Conservation (phyloP, 768 basidiomycete genomes). For the Pholiota conissans region DNA sequence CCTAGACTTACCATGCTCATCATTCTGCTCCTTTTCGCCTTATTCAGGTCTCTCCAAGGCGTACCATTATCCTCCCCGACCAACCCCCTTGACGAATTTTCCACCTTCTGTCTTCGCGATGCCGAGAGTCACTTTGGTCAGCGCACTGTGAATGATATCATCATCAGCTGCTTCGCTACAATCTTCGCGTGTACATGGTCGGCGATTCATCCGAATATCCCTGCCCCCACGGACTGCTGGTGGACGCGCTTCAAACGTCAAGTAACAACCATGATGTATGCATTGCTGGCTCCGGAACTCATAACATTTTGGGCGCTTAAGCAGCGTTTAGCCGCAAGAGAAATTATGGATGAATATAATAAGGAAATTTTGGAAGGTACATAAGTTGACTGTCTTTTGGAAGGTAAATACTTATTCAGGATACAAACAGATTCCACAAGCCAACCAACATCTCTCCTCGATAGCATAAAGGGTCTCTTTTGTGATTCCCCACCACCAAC, state of each 20-base stretch:
- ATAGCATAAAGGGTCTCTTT: too few species aligned
- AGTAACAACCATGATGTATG: constrained; percentile 5
- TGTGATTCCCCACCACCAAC: background rate
- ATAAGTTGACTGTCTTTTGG: background rate
- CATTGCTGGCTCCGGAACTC: constrained; percentile 19
- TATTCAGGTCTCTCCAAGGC: background rate
- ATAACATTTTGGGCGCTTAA: constrained; percentile 18
- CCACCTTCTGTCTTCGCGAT: background rate
- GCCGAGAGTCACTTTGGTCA: background rate
- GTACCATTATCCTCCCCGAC: background rate
- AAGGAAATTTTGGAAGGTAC: background rate
- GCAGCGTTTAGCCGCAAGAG: constrained; percentile 16
- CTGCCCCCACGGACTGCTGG: background rate
- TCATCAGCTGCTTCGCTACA: constrained; percentile 8
- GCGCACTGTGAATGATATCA: background rate
- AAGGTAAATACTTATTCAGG: background rate
- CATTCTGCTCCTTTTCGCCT: background rate
- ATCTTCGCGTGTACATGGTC: constrained; percentile 11
- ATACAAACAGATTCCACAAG: too few species aligned
- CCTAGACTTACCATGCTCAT: background rate
- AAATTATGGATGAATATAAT: constrained; percentile 10
- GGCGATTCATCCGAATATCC: constrained; percentile 14
- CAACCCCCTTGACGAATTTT: background rate
- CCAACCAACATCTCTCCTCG: too few species aligned
- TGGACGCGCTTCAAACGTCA: background rate